Percentiles rank a stretch among this genome's conserved stretches.
Conservation (phyloP, 371 early-diverging fungal species). For the Mucor mucedo region DNA sequence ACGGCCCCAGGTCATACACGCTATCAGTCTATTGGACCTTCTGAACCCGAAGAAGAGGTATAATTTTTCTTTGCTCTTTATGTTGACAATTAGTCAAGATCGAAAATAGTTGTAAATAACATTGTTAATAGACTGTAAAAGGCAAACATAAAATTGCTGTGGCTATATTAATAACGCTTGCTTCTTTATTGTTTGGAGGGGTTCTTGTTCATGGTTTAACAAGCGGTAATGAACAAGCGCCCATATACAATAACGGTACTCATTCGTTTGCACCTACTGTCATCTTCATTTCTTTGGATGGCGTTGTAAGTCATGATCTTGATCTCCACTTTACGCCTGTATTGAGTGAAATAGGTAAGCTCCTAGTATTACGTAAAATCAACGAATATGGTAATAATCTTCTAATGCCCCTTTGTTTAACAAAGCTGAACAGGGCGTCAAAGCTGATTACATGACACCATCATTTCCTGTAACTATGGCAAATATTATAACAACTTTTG, state of each 20-base stretch:
- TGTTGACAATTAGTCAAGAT: not conserved
- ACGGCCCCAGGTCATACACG: slow-evolving; percentile 22
- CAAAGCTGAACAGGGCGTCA: slow-evolving; percentile 53
- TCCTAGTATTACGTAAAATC: not conserved
- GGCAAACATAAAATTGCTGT: slow-evolving; percentile 1
- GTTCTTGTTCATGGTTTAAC: slow-evolving; percentile 10
- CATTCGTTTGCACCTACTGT: slow-evolving; percentile 76
- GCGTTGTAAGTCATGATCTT: slow-evolving; percentile 86
- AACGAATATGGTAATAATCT: not conserved
- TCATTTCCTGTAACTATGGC: slow-evolving; percentile 69
- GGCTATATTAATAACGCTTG: slow-evolving; percentile 5
- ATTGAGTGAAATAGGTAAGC: slow-evolving; percentile 61
- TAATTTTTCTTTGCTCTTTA: not conserved
- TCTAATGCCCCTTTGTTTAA: not conserved
- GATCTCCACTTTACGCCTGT: slow-evolving; percentile 75
- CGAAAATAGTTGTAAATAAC: not conserved
- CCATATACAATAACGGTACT: slow-evolving; percentile 66
- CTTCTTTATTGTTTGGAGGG: slow-evolving; percentile 13
- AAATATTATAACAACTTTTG: not conserved
- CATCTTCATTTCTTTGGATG: slow-evolving; percentile 90
- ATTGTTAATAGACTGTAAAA: not conserved
- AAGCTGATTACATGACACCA: slow-evolving; percentile 75
- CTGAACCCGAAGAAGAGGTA: slow-evolving; percentile 27
- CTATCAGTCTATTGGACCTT: slow-evolving; percentile 34
- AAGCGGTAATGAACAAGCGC: not conserved